Conservation (phyloP, 371 early-diverging fungal genomes). For the Apophysomyces elegans region DNA sequence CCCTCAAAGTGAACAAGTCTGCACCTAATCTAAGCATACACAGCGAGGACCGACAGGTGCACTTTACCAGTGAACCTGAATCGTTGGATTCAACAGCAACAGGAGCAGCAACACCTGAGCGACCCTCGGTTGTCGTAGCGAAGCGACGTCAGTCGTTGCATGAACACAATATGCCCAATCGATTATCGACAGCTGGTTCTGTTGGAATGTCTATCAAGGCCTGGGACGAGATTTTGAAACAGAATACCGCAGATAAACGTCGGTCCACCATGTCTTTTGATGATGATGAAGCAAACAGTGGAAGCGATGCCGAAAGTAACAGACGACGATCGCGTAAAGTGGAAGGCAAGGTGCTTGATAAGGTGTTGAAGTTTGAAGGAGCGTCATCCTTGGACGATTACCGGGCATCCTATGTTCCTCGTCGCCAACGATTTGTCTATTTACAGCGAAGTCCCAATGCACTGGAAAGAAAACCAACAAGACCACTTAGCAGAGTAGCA, state of each 20-base stretch:
- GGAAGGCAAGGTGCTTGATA: constrained; percentile 20
- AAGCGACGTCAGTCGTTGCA: constrained; percentile 26
- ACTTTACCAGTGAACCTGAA: constrained; percentile 8
- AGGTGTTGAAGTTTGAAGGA: constrained; percentile 18
- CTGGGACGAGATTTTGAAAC: constrained; percentile 42
- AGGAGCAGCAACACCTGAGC: constrained; percentile 5
- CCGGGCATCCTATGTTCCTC: constrained; percentile 23
- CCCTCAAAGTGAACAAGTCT: constrained; percentile 9
- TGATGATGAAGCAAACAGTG: constrained; percentile 11
- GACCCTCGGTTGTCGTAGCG: constrained; percentile 23
- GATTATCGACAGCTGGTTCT: constrained; percentile 32
- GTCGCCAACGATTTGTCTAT: constrained; percentile 47
- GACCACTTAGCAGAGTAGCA: constrained; percentile 12
- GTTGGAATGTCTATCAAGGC: constrained; percentile 48
- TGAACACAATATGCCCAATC: constrained; percentile 35
- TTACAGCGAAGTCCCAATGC: constrained; percentile 45
- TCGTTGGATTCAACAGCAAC: neutral
- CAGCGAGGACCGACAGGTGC: constrained; percentile 18
- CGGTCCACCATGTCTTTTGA: constrained; percentile 10
- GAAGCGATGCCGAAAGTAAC: neutral
- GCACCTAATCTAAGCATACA: constrained; percentile 14
- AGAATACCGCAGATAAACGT: constrained; percentile 12
- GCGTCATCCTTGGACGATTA: constrained; percentile 36
- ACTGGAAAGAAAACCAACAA: constrained; percentile 20
- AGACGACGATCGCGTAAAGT: too few species aligned